A percentile compares a stretch with the other conserved stretches of the same genome.
Evolutionary conservation across 208 protist genomes (phyloP).

Genomic region (Acanthamoeba divionensis): DNA sequence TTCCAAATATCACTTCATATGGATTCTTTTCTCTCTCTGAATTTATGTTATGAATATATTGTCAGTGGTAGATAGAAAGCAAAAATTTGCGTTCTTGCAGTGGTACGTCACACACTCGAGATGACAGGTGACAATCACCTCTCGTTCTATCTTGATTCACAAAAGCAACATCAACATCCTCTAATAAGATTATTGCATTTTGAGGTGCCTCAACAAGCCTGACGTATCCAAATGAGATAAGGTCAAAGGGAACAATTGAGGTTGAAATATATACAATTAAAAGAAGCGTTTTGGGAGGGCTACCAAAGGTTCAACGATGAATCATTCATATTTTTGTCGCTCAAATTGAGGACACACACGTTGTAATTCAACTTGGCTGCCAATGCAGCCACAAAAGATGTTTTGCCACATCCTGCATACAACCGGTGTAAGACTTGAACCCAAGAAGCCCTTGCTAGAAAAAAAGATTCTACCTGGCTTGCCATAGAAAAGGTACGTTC

Average conservation of each 20-base stretch:
- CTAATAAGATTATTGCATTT: slow-evolving; percentile 23
- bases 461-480: slow-evolving; percentile 80
- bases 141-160: slow-evolving; percentile 1
- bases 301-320: neutral
- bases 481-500: slow-evolving; percentile 92
- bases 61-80: too few species aligned
- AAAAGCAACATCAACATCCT: slow-evolving; percentile 38
- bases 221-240: too few species aligned
- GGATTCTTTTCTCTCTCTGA: neutral
- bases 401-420: slow-evolving; percentile 92
- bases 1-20: neutral
- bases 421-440: neutral
- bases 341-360: slow-evolving; percentile 87
- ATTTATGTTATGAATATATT: too few species aligned
- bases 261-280: neutral
- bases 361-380: slow-evolving; percentile 89
- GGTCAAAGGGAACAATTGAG: too few species aligned
- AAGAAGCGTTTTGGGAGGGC: neutral
- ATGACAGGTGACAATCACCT: too few species aligned
- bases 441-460: neutral
- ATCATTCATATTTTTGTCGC: slow-evolving; percentile 38
- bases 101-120: too few species aligned
- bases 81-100: too few species aligned
- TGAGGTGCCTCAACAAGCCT: slow-evolving; percentile 35
- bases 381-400: slow-evolving; percentile 90